Base-by-base conservation (phyloP, 2,329 filamentous ascomycete species). In the Cryphonectria carpinicola region DNA sequence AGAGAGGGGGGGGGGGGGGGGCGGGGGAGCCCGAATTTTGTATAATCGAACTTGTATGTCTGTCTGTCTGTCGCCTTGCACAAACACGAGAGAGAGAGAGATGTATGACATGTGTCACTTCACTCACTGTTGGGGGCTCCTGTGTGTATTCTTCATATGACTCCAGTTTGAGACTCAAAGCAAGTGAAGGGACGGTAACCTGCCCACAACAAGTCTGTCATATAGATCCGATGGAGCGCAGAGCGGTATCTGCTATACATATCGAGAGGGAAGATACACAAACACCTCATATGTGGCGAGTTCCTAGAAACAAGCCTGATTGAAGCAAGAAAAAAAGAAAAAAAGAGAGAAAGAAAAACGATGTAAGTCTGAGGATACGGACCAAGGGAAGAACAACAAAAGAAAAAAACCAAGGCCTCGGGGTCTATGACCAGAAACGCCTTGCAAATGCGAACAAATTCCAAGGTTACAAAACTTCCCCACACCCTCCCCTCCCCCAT, bases 401-500 rank as follows among this genome's bases (percentile, higher is more conserved):
- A 22, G 3, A 8, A 1, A 35, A 3, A 62, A 39, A 39, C 28
- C 19, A 67, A 63, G 68, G 60, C 67, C 46, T 67, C 69, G 69
- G 68, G 58, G 65, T 17, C 43, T 65, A 10, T 49, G 22, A 66
- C 66, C 71, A 58, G 64, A 63, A 71, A 71, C 65, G 69, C 71
- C 69, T 37, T 71, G n/a, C 49, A 52, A 19, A 72, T 72, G 69
- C 69, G 62, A 65, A 60, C 66, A 35, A 70, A 37, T 22, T 3
- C 17, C 39, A 64, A 28, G 28, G 11, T 43, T 43, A 46, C 56
- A 28, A 43, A 63, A 35, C 10, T 39, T 41, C 46, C 56, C 46
- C 46, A 49, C 68, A 70, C 65, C 56, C 25, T 22, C 25, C 32
- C 28, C 7, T 22, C n/a, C 56, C 17, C 19, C 39, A 28, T 17